phyloP scores from a whole-genome alignment of 192 early-diverging fungal species.

The Backusella parvicylindrica region DNA sequence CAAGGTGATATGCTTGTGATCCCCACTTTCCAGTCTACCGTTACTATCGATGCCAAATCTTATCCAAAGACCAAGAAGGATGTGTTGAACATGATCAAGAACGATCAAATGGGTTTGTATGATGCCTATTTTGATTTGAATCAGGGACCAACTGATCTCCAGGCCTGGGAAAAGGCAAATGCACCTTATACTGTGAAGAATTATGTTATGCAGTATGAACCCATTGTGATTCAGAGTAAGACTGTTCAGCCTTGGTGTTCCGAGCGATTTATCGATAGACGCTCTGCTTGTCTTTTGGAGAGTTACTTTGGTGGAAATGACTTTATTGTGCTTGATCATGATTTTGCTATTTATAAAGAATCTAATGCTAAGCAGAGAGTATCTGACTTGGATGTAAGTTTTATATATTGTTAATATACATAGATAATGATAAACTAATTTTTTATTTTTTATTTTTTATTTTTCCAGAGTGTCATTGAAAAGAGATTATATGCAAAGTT shows the following conservation, averaged over 20 bases:
- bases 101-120: conserved; percentile 32
- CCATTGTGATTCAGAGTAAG: conserved; percentile 48
- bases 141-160: conserved; percentile 42
- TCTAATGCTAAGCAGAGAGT: conserved; percentile 13
- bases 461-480: conserved; percentile 46
- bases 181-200: conserved; percentile 40
- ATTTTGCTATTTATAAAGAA: conserved; percentile 37
- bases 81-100: conserved; percentile 24
- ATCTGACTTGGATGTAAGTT: conserved; percentile 41
- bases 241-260: conserved; percentile 51
- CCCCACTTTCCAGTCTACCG: conserved; percentile 40
- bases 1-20: conserved; percentile 49
- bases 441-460: conserved; percentile 14
- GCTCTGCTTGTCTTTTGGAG: conserved; percentile 50
- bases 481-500: conserved; percentile 55
- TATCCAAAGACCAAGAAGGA: conserved; percentile 34
- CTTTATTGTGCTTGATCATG: conserved; percentile 49
- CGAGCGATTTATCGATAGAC: conserved; percentile 55
- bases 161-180: conserved; percentile 38
- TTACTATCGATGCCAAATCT: conserved; percentile 11
- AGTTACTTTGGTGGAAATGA: conserved; percentile 50
- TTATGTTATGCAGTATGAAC: conserved; percentile 54
- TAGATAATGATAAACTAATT: background rate
- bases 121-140: conserved; percentile 53
- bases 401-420: background rate